Evolutionary conservation across 352 stramenopile genomes (phyloP).

Genomic region (Globisporangium nagaii): DNA sequence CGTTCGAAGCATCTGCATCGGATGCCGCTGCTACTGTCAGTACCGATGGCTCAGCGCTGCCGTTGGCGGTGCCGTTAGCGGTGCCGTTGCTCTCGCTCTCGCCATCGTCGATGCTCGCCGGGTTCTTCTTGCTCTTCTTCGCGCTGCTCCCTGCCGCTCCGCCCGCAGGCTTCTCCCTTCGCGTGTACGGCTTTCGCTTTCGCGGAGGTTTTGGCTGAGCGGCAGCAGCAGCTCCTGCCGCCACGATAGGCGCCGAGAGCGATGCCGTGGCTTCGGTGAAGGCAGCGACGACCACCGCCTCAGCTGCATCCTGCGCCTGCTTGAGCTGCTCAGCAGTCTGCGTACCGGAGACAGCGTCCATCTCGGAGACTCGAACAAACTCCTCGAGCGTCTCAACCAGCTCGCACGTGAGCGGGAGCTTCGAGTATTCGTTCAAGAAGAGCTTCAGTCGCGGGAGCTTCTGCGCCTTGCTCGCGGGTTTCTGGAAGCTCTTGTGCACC

Average conservation of each 20-base stretch:
- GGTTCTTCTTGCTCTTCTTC: constrained; percentile 48
- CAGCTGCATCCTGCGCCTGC: constrained; percentile 20
- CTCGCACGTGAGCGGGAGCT: constrained; percentile 70
- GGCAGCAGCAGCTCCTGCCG: not conserved
- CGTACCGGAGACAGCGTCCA: constrained; percentile 5
- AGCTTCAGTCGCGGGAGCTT: constrained; percentile 56
- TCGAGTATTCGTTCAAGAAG: constrained; percentile 86
- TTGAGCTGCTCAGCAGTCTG: constrained; percentile 23
- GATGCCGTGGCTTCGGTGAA: constrained; percentile 30
- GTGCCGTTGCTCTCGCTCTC: not conserved
- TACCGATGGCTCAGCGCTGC: not conserved
- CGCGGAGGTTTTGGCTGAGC: constrained; percentile 29
- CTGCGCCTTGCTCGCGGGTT: constrained; percentile 51
- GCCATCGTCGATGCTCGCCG: not conserved
- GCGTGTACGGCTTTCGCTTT: constrained; percentile 65
- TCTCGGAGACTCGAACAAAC: constrained; percentile 25
- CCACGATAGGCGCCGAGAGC: constrained; percentile 1
- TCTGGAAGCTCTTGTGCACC: constrained; percentile 71
- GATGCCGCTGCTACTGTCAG: not conserved
- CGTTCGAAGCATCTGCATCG: not conserved
- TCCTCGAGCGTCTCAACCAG: constrained; percentile 28
- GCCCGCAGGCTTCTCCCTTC: constrained; percentile 50
- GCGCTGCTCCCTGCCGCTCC: constrained; percentile 14
- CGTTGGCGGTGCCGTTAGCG: not conserved
- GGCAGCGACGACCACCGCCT: constrained; percentile 18